A percentile compares a stretch with the other conserved stretches of the same genome.
Conservation (phyloP, 1,284 basidiomycete species). For the Schizophyllum amplum region DNA sequence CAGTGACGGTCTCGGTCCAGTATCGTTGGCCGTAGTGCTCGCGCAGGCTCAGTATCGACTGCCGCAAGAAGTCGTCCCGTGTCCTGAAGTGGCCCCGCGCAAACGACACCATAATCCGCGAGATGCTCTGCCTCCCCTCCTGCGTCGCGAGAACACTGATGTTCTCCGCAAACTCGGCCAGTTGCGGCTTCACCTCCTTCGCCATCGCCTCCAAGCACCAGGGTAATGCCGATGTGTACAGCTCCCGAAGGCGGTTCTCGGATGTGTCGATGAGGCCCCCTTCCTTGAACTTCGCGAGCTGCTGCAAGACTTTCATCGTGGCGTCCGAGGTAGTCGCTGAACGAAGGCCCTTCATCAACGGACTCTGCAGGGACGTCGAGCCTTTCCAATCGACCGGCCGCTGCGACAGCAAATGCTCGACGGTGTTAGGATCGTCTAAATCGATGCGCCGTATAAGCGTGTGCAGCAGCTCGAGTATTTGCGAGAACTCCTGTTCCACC, state of each 20-base stretch:
- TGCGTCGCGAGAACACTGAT: constrained; percentile 67
- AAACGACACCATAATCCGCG: constrained; percentile 85
- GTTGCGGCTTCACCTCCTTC: constrained; percentile 49
- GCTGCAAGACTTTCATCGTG: constrained; percentile 67
- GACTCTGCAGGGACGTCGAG: constrained; percentile 58
- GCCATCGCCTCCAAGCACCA: constrained; percentile 84
- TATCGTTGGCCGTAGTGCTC: constrained; percentile 69
- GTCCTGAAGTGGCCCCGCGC: constrained; percentile 85
- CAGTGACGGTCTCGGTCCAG: constrained; percentile 73
- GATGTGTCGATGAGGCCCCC: constrained; percentile 67
- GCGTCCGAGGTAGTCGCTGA: constrained; percentile 66
- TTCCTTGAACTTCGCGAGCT: constrained; percentile 56
- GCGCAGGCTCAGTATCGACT: constrained; percentile 78
- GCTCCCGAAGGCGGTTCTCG: constrained; percentile 69
- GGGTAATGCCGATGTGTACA: constrained; percentile 81
- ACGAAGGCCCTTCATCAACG: constrained; percentile 76
- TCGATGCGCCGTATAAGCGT: constrained; percentile 68
- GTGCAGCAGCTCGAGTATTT: constrained; percentile 64
- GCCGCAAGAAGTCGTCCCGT: constrained; percentile 89
- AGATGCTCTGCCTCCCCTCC: constrained; percentile 69
- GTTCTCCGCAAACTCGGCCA: constrained; percentile 70
- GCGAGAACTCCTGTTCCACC: constrained; percentile 75
- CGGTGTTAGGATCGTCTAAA: constrained; percentile 57
- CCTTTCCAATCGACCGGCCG: constrained; percentile 73
- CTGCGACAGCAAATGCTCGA: constrained; percentile 58